Percentiles rank a stretch among this genome's conserved stretches.
phyloP scores from a whole-genome alignment of 2,329 filamentous ascomycete species.

The Paecilomyces niveus region DNA sequence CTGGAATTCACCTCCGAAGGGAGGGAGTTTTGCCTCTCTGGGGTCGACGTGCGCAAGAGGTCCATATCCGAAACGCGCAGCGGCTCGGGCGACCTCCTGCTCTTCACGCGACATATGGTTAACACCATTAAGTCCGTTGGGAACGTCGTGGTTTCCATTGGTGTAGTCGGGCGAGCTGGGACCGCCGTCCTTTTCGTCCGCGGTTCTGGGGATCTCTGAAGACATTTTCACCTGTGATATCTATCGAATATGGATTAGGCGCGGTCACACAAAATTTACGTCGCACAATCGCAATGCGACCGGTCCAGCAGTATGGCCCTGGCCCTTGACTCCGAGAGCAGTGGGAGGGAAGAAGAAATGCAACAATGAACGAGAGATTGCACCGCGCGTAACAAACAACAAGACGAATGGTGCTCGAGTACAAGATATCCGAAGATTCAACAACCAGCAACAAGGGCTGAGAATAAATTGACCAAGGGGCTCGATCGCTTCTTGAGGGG shows the following conservation, averaged over 20 bases:
- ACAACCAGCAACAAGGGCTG: neutral
- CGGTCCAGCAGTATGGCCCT: neutral
- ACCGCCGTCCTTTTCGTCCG: constrained; percentile 25
- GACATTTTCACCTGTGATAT: constrained; percentile 18
- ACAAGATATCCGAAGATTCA: neutral
- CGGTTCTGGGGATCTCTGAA: constrained; percentile 14
- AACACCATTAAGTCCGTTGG: constrained; percentile 4
- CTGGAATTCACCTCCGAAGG: constrained; percentile 68
- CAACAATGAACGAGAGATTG: neutral
- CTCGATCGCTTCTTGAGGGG: neutral
- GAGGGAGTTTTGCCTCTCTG: constrained; percentile 42
- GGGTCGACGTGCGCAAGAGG: constrained; percentile 46
- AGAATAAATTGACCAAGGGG: neutral
- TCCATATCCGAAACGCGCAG: constrained; percentile 43
- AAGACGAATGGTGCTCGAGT: neutral
- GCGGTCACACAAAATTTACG: neutral
- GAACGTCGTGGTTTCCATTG: constrained; percentile 2
- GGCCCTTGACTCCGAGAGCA: neutral
- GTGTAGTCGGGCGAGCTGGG: constrained; percentile 6
- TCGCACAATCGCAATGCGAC: neutral
- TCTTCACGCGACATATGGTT: constrained; percentile 38
- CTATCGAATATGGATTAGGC: neutral
- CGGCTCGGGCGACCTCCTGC: constrained; percentile 35
- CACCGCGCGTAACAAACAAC: neutral
- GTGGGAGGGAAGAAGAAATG: neutral